Evolutionary conservation across 805 yeast genomes (phyloP), one percentile per base, ranked within the genome.

Genomic region (Lipomyces spencermartinsiae): DNA sequence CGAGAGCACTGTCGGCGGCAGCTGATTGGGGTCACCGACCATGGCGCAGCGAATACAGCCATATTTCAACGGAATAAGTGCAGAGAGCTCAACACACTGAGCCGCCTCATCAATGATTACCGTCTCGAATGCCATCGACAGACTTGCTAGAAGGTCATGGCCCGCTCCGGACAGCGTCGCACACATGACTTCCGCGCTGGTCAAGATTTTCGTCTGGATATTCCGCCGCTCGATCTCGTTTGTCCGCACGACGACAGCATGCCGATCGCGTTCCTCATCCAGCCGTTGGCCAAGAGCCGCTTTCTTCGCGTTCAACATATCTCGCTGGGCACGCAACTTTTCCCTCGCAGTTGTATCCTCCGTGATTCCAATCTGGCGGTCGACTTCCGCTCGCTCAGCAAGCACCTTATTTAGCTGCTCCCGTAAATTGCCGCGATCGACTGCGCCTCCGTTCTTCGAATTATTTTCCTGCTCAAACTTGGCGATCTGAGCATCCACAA

Each of bases 21-120:
- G 83, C 80, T 95, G 99, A 77, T 95, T 93, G 1, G 98, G 98
- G 80, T 95, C 99, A 77, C 99, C 99, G 58, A 95, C 99, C 97
- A 95, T 90, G 60, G 95, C 89, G 80, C 98, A 94, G 64, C 88
- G 87, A 68, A 84, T 88, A 74, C 96, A 91, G 1, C 98, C 98
- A 77, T 93, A 95, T 75, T 97, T 83, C 71, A 95, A 81, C 0
- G 99, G 99, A 74, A 94, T 94, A 33, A 95, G 85, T 0, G 97
- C 91, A 7, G 97, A 92, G 46, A 94, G 77, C 76, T 94, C 99
- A 53, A 95, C 93, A 86, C 97, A 90, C 78, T 94, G 99, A 73
- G 98, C 96, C 1, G 99, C 99, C 78, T 94, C 99, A 81, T 94
- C 99, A 69, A 94, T 89, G 61, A 94, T 89, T 1, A 95, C 98